These are phyloP conservation scores for Alternaria sp. DNA, from an alignment of 2,329 filamentous ascomycete species.

Conservation along the genomic window DNA sequence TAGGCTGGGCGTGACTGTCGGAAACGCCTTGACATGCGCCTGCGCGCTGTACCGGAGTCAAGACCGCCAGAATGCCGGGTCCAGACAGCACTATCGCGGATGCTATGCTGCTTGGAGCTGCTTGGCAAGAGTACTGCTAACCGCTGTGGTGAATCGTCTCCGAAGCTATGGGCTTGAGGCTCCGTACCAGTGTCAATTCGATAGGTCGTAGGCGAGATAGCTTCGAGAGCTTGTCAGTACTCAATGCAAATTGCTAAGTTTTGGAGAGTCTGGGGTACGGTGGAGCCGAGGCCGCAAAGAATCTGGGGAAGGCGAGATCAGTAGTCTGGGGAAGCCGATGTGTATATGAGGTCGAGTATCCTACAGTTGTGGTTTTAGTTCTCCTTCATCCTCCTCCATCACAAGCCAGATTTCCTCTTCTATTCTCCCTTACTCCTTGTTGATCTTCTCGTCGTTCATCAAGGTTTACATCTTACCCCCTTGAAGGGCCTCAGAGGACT, in stretches of 20 bases:
- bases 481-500: background rate
- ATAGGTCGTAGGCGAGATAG: background rate
- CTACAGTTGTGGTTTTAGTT: background rate
- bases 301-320: constrained; percentile 18
- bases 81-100: background rate
- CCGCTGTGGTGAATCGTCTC: constrained; percentile 2
- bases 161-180: constrained; percentile 7
- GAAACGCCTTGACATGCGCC: background rate
- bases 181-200: background rate
- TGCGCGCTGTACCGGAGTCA: constrained; percentile 1
- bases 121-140: background rate
- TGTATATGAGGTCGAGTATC: constrained; percentile 13
- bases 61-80: constrained; percentile 4
- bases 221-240: background rate
- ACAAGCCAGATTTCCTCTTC: background rate
- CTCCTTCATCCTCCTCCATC: background rate
- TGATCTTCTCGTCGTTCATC: background rate
- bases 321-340: background rate
- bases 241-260: background rate
- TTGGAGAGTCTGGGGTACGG: constrained; percentile 17
- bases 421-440: background rate
- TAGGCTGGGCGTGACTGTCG: background rate
- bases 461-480: background rate
- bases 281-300: constrained; percentile 8
- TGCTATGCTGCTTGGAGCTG: background rate